A percentile compares a stretch with the other conserved stretches of the same genome.
phyloP scores from a whole-genome alignment of 805 yeast genomes.

The Lipomyces orientalis region DNA sequence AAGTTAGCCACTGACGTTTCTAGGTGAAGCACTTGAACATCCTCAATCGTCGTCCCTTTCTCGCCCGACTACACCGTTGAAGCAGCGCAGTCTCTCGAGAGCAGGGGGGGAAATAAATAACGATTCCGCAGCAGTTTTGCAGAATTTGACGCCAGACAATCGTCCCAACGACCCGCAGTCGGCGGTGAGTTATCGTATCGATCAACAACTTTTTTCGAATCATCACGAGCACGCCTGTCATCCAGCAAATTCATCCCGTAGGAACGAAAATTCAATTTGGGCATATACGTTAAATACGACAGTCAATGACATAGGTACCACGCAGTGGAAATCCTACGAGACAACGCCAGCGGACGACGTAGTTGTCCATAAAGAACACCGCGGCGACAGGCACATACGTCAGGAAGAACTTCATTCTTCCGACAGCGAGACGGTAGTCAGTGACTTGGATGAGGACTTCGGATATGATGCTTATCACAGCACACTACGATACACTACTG shows the following conservation, averaged over 20 bases:
- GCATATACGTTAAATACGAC: not conserved
- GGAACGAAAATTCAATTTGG: not conserved
- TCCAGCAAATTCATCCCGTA: not conserved
- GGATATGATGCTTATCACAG: not conserved
- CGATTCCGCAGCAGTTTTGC: not conserved
- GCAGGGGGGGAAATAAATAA: not conserved
- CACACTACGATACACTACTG: constrained; percentile 2
- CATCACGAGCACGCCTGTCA: not conserved
- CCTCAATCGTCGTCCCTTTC: not conserved
- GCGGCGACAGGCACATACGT: not conserved
- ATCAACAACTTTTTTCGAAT: not conserved
- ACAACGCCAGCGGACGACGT: not conserved
- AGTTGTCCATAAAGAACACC: not conserved
- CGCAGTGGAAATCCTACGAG: not conserved
- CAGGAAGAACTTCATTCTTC: not conserved
- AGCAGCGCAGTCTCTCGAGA: not conserved
- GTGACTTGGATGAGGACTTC: constrained; percentile 1
- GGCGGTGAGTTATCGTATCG: not conserved
- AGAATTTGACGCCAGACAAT: not conserved
- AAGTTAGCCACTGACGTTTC: not conserved
- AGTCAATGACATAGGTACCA: not conserved
- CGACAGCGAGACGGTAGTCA: not conserved
- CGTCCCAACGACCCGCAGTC: not conserved
- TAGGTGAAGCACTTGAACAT: not conserved
- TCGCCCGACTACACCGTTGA: not conserved